A percentile compares a stretch with the other conserved stretches of the same genome.
Conservation (phyloP, 1,284 basidiomycete genomes). For the Sanguinoderma infundibulare region DNA sequence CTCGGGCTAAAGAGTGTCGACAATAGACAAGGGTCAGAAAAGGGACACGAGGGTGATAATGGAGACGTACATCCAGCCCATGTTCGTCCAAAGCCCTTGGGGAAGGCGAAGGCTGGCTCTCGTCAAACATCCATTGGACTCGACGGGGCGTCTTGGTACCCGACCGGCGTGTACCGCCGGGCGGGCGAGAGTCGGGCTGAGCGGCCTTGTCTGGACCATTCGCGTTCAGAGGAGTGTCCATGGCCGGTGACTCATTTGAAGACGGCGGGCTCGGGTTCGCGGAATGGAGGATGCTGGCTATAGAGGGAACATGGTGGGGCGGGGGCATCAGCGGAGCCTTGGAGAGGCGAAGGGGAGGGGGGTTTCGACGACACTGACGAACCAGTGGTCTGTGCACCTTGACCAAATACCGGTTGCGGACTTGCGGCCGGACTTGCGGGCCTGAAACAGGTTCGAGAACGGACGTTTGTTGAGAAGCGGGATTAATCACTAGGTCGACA, state of each 20-base stretch:
- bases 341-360: conserved; percentile 5
- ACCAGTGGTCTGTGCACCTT: conserved; percentile 9
- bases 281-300: conserved; percentile 29
- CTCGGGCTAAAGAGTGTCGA: conserved; percentile 48
- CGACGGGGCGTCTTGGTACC: conserved; percentile 50
- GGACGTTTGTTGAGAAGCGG: not conserved
- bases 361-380: not conserved
- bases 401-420: conserved; percentile 12
- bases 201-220: conserved; percentile 3
- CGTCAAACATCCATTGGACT: conserved; percentile 49
- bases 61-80: conserved; percentile 48
- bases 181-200: conserved; percentile 22
- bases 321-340: conserved; percentile 17
- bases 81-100: conserved; percentile 47
- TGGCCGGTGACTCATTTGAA: conserved; percentile 21
- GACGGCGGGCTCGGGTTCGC: conserved; percentile 16
- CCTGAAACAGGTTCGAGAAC: conserved; percentile 2
- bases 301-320: conserved; percentile 26
- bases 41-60: not conserved
- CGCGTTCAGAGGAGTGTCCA: conserved; percentile 23
- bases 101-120: conserved; percentile 14
- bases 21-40: conserved; percentile 1
- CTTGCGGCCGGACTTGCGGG: not conserved
- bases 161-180: conserved; percentile 34
- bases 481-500: conserved; percentile 18